Evolutionary conservation across 2,329 filamentous ascomycete species (phyloP), one percentile per base, ranked within the genome.

Genomic region (Diaporthe capsici): DNA sequence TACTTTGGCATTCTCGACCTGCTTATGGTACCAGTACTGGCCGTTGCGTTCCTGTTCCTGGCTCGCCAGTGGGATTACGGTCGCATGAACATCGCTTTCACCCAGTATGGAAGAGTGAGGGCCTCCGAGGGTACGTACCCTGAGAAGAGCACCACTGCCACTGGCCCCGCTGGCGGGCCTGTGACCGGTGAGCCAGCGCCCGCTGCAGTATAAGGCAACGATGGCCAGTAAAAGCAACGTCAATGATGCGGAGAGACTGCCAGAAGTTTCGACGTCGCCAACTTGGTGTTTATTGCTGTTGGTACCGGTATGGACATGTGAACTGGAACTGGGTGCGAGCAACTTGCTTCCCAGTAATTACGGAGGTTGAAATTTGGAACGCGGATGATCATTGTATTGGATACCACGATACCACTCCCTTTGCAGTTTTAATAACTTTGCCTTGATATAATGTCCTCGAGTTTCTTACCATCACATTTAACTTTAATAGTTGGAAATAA

Each of bases 1-100:
- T 90, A 87, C 82, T 90, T 88, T 76, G 89, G 89, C 61, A 82
- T 90, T 57, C 84, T 91, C 37, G 89, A 91, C 77, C 49, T 88
- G 13, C 81, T 90, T 7, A 80, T 89, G 76, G 74, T 90, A 4
- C 86, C 88, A 15, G 84, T 85, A 22, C 77, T 88, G 17, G 82
- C 85, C 55, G 82, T 85, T 34, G 82, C 82, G 72, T 85, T 88
- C 78, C 75, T 90, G 60, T 71, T 85, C 79, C 81, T 89, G 8
- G 83, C 88, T 15, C 82, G 85, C 76, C 82, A 81, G 31, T 90
- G 90, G 88, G 88, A 91, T 80, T 90, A 89, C 76, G 82, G 82
- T 76, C 81, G 82, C 47, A 81, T 91, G 75, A 89, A 88, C 81
- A 80, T 91, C 55, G 84, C 86, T 75, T 90, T 91, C 78, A 90